phyloP scores from a whole-genome alignment of 495 filamentous ascomycete genomes.

The Talaromyces wortmannii region DNA sequence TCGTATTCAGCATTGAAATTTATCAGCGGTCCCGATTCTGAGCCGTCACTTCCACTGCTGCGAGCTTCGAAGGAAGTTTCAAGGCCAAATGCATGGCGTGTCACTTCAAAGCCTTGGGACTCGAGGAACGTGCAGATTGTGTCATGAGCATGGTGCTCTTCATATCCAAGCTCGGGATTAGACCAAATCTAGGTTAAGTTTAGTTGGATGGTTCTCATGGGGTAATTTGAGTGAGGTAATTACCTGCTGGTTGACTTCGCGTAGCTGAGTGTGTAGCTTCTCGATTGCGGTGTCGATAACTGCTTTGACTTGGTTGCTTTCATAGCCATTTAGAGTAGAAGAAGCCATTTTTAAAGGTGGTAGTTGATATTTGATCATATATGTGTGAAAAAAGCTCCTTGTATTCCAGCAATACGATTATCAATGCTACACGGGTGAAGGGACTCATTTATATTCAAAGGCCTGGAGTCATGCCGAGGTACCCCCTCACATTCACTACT shows the following conservation, averaged over 20 bases:
- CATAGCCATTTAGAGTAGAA: background rate
- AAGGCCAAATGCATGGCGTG: constrained; percentile 38
- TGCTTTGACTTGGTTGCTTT: constrained; percentile 18
- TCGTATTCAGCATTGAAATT: constrained; percentile 47
- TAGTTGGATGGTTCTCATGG: too few relatives aligned
- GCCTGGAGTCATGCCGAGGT: background rate
- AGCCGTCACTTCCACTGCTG: constrained; percentile 17
- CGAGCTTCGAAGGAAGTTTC: constrained; percentile 31
- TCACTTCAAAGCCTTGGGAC: constrained; percentile 48
- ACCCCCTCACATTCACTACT: background rate
- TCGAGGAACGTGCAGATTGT: constrained; percentile 49
- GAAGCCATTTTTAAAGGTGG: constrained; percentile 9
- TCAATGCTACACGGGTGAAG: too few relatives aligned
- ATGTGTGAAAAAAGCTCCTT: too few relatives aligned
- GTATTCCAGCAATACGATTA: too few relatives aligned
- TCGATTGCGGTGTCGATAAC: constrained; percentile 19
- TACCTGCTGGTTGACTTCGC: constrained; percentile 22
- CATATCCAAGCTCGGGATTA: constrained; percentile 51
- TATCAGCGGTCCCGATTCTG: constrained; percentile 22
- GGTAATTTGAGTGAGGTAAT: background rate
- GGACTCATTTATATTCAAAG: too few relatives aligned
- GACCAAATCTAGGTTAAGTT: constrained; percentile 43
- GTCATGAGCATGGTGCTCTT: constrained; percentile 52
- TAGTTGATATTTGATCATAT: too few relatives aligned
- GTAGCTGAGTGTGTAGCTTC: constrained; percentile 15